Conservation (phyloP, 2,329 filamentous ascomycete genomes). For the Elsinoe ampelina region DNA sequence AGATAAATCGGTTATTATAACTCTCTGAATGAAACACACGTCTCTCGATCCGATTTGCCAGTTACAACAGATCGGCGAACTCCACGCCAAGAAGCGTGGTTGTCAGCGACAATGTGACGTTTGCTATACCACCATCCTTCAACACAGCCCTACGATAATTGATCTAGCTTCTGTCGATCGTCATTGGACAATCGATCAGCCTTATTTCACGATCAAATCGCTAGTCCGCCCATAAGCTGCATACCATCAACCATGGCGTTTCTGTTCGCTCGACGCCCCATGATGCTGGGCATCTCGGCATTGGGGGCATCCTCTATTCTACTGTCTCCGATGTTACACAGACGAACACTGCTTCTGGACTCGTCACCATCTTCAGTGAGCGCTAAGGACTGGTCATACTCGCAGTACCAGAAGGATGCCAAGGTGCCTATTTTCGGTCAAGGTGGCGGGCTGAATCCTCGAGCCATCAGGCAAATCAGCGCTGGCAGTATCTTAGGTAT, state of each 20-base stretch:
- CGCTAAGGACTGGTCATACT: constrained; percentile 32
- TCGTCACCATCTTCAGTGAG: constrained; percentile 21
- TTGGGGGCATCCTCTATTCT: constrained; percentile 20
- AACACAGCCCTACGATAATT: not conserved
- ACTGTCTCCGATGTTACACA: constrained; percentile 24
- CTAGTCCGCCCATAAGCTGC: not conserved
- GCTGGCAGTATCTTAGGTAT: constrained; percentile 38
- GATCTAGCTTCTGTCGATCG: not conserved
- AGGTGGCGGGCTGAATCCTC: constrained; percentile 32
- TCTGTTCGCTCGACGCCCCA: constrained; percentile 11
- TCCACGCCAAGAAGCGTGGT: not conserved
- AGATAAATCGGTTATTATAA: too few species aligned
- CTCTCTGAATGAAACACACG: too few species aligned
- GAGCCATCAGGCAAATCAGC: constrained; percentile 36
- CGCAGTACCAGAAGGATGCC: constrained; percentile 31
- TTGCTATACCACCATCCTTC: not conserved
- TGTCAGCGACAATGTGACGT: not conserved
- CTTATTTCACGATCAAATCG: not conserved
- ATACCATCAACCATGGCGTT: constrained; percentile 7
- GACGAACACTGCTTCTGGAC: constrained; percentile 30
- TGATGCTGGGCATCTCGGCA: constrained; percentile 15
- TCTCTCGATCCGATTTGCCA: too few species aligned
- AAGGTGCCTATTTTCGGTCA: constrained; percentile 30
- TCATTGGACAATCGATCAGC: not conserved
- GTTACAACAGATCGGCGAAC: not conserved